Evolutionary conservation across 169 alveolate genomes (phyloP), one percentile per base, ranked within the genome.

Genomic region (Cryptosporidium tyzzeri): DNA sequence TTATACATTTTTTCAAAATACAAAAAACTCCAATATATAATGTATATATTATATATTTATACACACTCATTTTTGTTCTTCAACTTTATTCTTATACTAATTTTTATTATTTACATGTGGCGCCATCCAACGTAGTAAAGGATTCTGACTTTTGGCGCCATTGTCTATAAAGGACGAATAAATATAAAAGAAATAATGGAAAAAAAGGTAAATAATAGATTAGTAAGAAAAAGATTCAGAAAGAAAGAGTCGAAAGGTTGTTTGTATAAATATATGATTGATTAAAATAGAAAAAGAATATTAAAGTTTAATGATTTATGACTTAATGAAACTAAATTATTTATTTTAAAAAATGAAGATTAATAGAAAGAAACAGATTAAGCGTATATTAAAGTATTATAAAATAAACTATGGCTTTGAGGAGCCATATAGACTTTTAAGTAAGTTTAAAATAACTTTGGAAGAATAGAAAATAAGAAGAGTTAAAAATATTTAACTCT

Each of bases 391-490:
- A 71, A 58, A 71, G 69, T 86, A 67, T 69, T 86, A 86, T 51
- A 73, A 70, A 33, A 65, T 75, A 37, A 71, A 53, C 41, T 86
- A 29, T 62, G 91, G 71, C 29, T 69, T 86, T 39, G 71, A 73
- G n/a, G 92, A 86, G 51, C 92, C 92, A 23, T 86, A 86, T 62
- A 71, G 92, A 39, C 59, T 75, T 21, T 67, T 86, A 26, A 55
- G 89, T 80, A 80, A 80, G 89, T 65, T 80, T 23, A 6, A 23
- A 9, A 23, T 55, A 10, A 7, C 23, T n/a, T 18, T n/a, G 29
- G 14, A 26, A 5, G 37, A 21, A 6, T 10, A 3, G 8, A 10
- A 55, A 26, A 21, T 59, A 21, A 5, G 69, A 4, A 23, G 23
- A n/a, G 0, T 21, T 0, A n/a, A 59, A 26, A 39, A 14, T 14